These are phyloP conservation scores for Populus trichocarpa DNA, from an alignment of 441 rosid species.

Conservation along the genomic window DNA sequence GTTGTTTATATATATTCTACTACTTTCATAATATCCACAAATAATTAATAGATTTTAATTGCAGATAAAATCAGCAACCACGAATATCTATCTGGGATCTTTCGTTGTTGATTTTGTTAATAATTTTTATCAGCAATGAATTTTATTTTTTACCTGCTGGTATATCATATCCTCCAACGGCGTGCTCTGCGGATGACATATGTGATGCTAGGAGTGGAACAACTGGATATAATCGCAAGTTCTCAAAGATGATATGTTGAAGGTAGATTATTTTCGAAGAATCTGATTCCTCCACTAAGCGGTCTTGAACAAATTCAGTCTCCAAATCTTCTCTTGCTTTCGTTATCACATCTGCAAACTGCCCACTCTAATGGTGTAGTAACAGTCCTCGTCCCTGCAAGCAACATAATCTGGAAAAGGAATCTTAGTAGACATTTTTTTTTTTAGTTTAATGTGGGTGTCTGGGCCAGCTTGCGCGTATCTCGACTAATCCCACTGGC, in stretches of 20 bases:
- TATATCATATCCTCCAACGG: constrained; percentile 3
- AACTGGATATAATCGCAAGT: not conserved
- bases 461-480: too few species aligned
- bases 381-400: constrained; percentile 6
- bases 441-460: too few species aligned
- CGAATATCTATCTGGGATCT: too few species aligned
- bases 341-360: not conserved
- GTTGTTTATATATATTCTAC: too few species aligned
- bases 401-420: constrained; percentile 2
- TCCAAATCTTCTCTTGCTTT: constrained; percentile 11
- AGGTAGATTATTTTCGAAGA: constrained; percentile 6
- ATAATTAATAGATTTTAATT: too few species aligned
- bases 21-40: too few species aligned
- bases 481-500: too few species aligned
- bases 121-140: too few species aligned
- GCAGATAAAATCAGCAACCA: too few species aligned
- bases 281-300: constrained; percentile 1
- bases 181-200: too few species aligned
- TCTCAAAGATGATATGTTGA: constrained; percentile 3
- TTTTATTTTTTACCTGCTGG: not conserved
- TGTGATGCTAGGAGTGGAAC: constrained; percentile 9
- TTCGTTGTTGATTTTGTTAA: too few species aligned
- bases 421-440: not conserved
- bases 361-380: constrained; percentile 16
- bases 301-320: not conserved